Evolutionary conservation across 2,329 filamentous ascomycete genomes (phyloP), one percentile per base, ranked within the genome.

Genomic region (Pestalotiopsis sp.): DNA sequence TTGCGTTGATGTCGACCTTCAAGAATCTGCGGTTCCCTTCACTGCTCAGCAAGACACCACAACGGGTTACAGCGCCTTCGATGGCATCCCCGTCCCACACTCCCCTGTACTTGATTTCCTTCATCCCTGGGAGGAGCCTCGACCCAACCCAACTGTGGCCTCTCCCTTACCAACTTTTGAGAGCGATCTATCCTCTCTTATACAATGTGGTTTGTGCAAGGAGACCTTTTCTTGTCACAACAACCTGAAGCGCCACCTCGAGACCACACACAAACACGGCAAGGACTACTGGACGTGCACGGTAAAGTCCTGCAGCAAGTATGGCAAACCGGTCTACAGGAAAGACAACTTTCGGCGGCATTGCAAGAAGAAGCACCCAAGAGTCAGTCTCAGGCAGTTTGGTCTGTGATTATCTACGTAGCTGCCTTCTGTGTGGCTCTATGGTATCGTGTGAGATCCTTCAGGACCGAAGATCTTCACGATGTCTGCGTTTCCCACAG

Each of bases 221-320:
- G 27, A 65, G 45, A 58, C 9, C 6, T 65, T 65, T 25, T 41
- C 45, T 38, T 14, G 63, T 13, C 14, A 38, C 12, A 65, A 38
- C 13, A 57, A 36, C 11, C 52, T 65, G 17, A 57, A 36, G 12
- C 63, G 63, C 7, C 63, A 65, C 52, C 9, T 65, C 45, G n/a
- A 65, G 38, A 25, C 63, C 13, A 65, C n/a, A 36, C 63, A 65
- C 39, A 31, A 27, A 36, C 25, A 17, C 14, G 63, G 45, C 27
- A 65, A 65, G 25, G 63, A 65, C 12, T 65, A 65, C 63, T 65
- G 63, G 63, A 25, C 38, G 27, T 65, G 63, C 31, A 65, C 63
- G 25, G 63, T 65, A 41, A 56, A 56, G 63, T 20, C 7, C n/a
- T 65, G 63, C 27, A 13, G 11, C 25, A 65, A 36, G 25, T 56